Evolutionary conservation across 441 rosid species (phyloP).

Genomic region (Pelargonium myrrhifolium): DNA sequence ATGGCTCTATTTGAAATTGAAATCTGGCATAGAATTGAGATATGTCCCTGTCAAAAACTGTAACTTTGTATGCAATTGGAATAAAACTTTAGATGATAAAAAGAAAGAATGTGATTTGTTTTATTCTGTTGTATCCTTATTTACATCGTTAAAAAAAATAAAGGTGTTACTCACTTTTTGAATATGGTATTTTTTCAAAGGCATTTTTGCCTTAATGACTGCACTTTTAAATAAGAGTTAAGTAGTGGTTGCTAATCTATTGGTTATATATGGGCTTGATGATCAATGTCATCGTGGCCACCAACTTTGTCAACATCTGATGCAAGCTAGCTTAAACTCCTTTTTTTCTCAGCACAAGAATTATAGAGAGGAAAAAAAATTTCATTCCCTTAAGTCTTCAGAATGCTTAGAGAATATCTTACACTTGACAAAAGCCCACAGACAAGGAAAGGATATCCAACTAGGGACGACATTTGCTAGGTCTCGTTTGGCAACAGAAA

Average conservation of each 20-base stretch:
- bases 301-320: background rate
- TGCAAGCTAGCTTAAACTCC: background rate
- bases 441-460: background rate
- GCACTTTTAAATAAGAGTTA: slow-evolving; percentile 1
- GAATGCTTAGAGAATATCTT: background rate
- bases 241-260: background rate
- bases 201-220: background rate
- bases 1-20: background rate
- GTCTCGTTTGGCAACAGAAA: background rate
- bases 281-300: background rate
- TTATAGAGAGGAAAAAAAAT: background rate
- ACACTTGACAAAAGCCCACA: background rate
- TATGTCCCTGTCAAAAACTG: background rate
- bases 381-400: background rate
- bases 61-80: background rate
- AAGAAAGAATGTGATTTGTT: background rate
- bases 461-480: background rate
- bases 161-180: background rate
- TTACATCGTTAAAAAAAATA: slow-evolving; percentile 1
- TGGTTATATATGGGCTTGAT: background rate
- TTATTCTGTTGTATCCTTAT: background rate
- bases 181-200: background rate
- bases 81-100: background rate
- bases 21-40: background rate
- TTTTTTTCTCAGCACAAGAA: background rate